Base-by-base conservation (phyloP, 108 stramenopile genomes). In the Skeletonema tropicum region DNA sequence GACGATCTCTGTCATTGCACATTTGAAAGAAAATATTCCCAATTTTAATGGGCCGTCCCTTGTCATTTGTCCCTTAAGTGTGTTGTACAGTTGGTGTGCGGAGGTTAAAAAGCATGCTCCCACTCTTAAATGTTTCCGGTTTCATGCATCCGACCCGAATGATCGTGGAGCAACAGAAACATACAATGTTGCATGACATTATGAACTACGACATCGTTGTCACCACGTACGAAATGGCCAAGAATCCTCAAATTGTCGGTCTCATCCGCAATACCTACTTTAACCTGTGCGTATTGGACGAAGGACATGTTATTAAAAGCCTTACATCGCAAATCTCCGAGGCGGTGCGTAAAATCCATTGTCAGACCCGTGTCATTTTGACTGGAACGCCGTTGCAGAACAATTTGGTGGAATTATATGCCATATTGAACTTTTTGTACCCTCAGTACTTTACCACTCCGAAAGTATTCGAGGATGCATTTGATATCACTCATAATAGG, bases 321-420 rank as follows among this genome's bases (percentile, higher is more conserved):
- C 61, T 84, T n/a, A 49, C 57, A 3, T 78, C 86, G 11, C 76
- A 68, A 26, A 63, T 82, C 63, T 45, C 82, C 3, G 64, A 75
- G 70, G 84, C 77, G 5, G 83, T 87, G 0, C 85, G 88, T 10
- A 79, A 81, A 38, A 75, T 91, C 14, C 88, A 91, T 35, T 69
- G 71, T 31, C 82, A 83, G 35, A 76, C 66, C 41, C 39, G 75
- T 14, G 64, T 91, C 8, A 72, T 88, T n/a, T 45, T 91, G 19
- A 97, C 96, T 5, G 96, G 96, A 26, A 95, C 93, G 0, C 94
- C 96, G n/a, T 65, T 94, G 60, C 93, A 94, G 73, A 96, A 97
- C 82, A 94, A 92, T 73, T 41, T 92, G 29, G 77, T 86, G 10
- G 92, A 96, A 63, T 67, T 96, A 35, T 92, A 81, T 79, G 70